These are phyloP conservation scores for Teunomyces panamensis DNA, from an alignment of 805 yeast genomes.

Conservation along the genomic window DNA sequence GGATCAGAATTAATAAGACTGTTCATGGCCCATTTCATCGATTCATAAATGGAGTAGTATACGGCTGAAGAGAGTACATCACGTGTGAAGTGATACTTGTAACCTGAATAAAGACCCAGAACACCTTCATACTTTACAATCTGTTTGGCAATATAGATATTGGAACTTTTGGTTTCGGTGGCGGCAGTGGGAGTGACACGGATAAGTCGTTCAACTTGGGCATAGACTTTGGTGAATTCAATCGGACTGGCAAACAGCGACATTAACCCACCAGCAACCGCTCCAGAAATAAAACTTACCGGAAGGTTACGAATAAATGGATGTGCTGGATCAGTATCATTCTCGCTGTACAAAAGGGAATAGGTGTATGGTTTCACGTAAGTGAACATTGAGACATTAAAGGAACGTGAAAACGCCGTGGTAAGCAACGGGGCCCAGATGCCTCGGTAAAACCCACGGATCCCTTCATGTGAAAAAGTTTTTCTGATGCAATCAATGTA, in stretches of 20 bases:
- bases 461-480: slow-evolving; percentile 61
- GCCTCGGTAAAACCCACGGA: slow-evolving; percentile 72
- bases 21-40: slow-evolving; percentile 54
- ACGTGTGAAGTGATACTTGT: slow-evolving; percentile 60
- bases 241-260: slow-evolving; percentile 76
- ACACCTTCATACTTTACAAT: slow-evolving; percentile 60
- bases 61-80: slow-evolving; percentile 71
- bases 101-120: slow-evolving; percentile 70
- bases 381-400: slow-evolving; percentile 65
- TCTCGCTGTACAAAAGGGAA: slow-evolving; percentile 11
- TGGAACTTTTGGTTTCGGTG: slow-evolving; percentile 17
- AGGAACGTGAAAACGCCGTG: slow-evolving; percentile 60
- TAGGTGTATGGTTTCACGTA: slow-evolving; percentile 42
- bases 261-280: slow-evolving; percentile 61
- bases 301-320: slow-evolving; percentile 41
- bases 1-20: slow-evolving; percentile 24
- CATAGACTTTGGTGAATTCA: slow-evolving; percentile 77
- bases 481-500: slow-evolving; percentile 55
- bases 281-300: slow-evolving; percentile 55
- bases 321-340: slow-evolving; percentile 23
- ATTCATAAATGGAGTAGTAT: slow-evolving; percentile 74
- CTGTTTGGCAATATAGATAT: slow-evolving; percentile 45
- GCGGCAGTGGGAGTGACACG: slow-evolving; percentile 14
- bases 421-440: slow-evolving; percentile 70
- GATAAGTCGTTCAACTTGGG: slow-evolving; percentile 63